These are phyloP conservation scores for Umbelopsis ramanniana DNA, from an alignment of 192 early-diverging fungal species.

Conservation along the genomic window DNA sequence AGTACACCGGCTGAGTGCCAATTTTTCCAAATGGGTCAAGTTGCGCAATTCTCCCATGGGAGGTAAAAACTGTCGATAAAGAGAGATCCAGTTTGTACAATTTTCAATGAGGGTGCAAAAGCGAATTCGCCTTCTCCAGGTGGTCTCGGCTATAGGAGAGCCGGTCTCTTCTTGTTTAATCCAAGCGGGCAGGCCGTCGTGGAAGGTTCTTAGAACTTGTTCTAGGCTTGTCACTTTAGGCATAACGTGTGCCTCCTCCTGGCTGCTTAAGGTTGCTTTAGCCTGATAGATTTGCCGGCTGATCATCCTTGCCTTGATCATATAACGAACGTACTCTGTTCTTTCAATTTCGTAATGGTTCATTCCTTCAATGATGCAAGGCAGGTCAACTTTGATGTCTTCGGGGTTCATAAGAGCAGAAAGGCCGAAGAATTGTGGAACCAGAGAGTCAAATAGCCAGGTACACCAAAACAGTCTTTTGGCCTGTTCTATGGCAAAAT, in stretches of 20 bases:
- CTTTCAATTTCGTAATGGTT: neutral
- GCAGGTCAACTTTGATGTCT: slow-evolving; percentile 27
- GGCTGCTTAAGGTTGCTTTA: neutral
- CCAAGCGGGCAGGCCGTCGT: neutral
- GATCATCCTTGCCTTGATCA: neutral
- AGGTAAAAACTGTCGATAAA: slow-evolving; percentile 27
- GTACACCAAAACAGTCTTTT: slow-evolving; percentile 36
- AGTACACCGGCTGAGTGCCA: neutral
- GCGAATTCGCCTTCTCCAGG: slow-evolving; percentile 25
- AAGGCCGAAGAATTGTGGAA: slow-evolving; percentile 30
- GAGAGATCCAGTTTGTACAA: slow-evolving; percentile 30
- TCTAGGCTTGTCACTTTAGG: neutral
- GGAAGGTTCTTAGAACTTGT: neutral
- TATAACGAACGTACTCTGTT: neutral
- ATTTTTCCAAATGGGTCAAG: neutral
- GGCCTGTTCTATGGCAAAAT: slow-evolving; percentile 29
- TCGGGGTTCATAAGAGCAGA: slow-evolving; percentile 11
- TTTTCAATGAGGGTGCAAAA: slow-evolving; percentile 31
- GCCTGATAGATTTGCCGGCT: neutral
- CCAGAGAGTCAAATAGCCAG: slow-evolving; percentile 35
- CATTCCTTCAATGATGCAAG: slow-evolving; percentile 16
- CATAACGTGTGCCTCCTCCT: neutral
- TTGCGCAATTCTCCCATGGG: neutral
- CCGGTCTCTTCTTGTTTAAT: neutral
- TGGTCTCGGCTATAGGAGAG: neutral